phyloP scores from a whole-genome alignment of 2,329 filamentous ascomycete genomes.

The Aspergillus terreus region DNA sequence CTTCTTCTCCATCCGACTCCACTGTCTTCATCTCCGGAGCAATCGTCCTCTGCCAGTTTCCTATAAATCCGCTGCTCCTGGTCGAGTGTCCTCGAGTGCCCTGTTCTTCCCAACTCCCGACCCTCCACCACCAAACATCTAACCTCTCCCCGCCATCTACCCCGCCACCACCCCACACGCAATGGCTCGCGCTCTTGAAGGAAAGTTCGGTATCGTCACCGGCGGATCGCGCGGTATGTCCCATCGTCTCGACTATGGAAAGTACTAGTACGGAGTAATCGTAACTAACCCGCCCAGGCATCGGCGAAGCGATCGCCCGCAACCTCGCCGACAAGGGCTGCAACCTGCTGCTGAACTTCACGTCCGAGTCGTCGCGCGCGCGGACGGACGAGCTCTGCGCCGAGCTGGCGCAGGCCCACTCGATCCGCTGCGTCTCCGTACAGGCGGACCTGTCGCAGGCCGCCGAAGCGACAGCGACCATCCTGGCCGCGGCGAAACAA shows the following conservation, averaged over 20 bases:
- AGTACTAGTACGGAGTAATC: no score
- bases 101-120: neutral
- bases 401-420: conserved; percentile 55
- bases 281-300: conserved; percentile 51
- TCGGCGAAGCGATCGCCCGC: conserved; percentile 65
- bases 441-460: conserved; percentile 69
- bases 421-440: conserved; percentile 58
- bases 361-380: conserved; percentile 57
- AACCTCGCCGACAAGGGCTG: conserved; percentile 71
- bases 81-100: neutral
- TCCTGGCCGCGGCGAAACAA: conserved; percentile 58
- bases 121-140: neutral
- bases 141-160: neutral
- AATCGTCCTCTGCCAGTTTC: neutral
- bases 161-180: neutral
- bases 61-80: neutral
- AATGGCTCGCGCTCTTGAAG: conserved; percentile 52
- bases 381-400: conserved; percentile 53
- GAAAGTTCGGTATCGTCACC: conserved; percentile 75
- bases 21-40: neutral
- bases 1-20: neutral
- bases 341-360: conserved; percentile 69
- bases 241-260: neutral
- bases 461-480: conserved; percentile 53
- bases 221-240: conserved; percentile 69